Percentiles rank a stretch among this genome's conserved stretches.
Evolutionary conservation across 306 rosid genomes (phyloP).

Genomic region (Malus asiatica): DNA sequence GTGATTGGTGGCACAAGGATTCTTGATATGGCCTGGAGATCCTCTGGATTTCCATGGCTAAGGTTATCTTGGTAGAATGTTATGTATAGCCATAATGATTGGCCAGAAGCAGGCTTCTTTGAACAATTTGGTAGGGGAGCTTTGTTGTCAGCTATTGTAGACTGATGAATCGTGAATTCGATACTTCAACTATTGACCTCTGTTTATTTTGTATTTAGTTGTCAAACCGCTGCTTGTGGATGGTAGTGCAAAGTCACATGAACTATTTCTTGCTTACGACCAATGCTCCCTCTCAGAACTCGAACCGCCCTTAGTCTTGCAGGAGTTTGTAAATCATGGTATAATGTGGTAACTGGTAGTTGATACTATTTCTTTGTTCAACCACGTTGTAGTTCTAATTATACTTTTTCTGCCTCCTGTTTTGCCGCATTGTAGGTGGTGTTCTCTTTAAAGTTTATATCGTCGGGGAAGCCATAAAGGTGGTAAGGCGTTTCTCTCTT

Average conservation of each 20-base stretch:
- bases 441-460: conserved; percentile 79
- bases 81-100: background rate
- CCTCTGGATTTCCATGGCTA: background rate
- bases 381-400: background rate
- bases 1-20: background rate
- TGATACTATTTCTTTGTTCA: background rate
- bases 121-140: background rate
- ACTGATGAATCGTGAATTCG: background rate
- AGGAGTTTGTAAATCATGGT: conserved; percentile 96
- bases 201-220: conserved; percentile 31
- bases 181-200: background rate
- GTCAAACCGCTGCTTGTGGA: conserved; percentile 85
- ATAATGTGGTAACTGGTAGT: conserved; percentile 1
- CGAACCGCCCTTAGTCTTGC: conserved; percentile 85
- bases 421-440: conserved; percentile 50
- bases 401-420: background rate
- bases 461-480: conserved; percentile 83
- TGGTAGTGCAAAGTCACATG: conserved; percentile 84
- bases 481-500: conserved; percentile 83
- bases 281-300: conserved; percentile 71
- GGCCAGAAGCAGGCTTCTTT: background rate
- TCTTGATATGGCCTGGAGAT: background rate
- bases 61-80: background rate
- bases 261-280: conserved; percentile 74
- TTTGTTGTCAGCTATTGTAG: background rate